Conservation (phyloP, 2,329 filamentous ascomycete species). For the Penicillium palitans region DNA sequence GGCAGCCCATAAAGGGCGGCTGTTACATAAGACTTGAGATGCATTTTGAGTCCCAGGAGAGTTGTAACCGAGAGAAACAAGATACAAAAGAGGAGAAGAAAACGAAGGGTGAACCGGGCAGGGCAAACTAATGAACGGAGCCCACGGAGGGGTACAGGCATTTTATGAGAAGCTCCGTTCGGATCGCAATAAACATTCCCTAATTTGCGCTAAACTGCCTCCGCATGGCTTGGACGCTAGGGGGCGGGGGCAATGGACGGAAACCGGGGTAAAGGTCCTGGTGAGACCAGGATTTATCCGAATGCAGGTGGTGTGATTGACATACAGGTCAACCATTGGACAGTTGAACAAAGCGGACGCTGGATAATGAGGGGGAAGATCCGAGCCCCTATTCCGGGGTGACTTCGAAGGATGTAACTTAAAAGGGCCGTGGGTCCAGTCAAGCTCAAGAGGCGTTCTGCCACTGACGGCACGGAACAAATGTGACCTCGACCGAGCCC, state of each 20-base stretch:
- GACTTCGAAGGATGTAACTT: slow-evolving; percentile 1
- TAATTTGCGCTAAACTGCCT: slow-evolving; percentile 17
- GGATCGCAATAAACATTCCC: slow-evolving; percentile 18
- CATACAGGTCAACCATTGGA: slow-evolving; percentile 15
- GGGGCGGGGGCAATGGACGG: slow-evolving; percentile 16
- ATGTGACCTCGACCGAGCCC: not conserved
- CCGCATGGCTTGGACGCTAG: slow-evolving; percentile 29
- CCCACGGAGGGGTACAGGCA: slow-evolving; percentile 26
- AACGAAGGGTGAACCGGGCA: slow-evolving; percentile 30
- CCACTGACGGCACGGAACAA: slow-evolving; percentile 19
- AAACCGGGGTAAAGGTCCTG: slow-evolving; percentile 24
- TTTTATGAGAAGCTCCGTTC: slow-evolving; percentile 25
- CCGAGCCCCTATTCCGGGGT: slow-evolving; percentile 13
- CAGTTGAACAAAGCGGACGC: slow-evolving; percentile 2
- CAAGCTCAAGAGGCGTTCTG: slow-evolving; percentile 24
- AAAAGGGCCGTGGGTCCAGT: slow-evolving; percentile 11
- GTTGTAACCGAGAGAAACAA: slow-evolving; percentile 32
- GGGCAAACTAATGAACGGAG: slow-evolving; percentile 32
- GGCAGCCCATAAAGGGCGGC: slow-evolving; percentile 38
- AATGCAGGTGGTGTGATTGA: slow-evolving; percentile 20
- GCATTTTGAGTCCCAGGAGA: slow-evolving; percentile 38
- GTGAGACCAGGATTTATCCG: slow-evolving; percentile 23
- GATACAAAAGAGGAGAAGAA: slow-evolving; percentile 32
- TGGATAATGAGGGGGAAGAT: slow-evolving; percentile 19
- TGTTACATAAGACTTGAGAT: slow-evolving; percentile 36